Evolutionary conservation across 768 basidiomycete species (phyloP), one percentile per base, ranked within the genome.

Genomic region (Harrya chromipes): DNA sequence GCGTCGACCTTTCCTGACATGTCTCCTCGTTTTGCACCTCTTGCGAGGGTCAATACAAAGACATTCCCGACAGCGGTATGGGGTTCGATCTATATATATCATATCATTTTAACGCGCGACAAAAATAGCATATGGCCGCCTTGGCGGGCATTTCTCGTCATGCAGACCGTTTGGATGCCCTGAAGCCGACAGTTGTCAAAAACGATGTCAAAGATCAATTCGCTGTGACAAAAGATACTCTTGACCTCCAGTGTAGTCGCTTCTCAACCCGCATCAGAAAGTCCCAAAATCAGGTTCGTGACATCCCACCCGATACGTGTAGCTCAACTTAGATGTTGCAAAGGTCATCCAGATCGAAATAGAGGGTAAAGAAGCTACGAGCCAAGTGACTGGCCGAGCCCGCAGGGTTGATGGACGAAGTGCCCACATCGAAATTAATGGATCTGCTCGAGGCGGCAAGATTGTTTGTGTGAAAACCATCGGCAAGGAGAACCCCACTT

Each of bases 401-500:
- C 65, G 56, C 2, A 48, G 8, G 52, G 61, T 54, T 55, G 14
- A 53, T 35, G 79, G 81, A 4, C 77, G 78, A 7, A 56, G 55
- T 12, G 75, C 69, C 0, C 54, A 24, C 4, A 54, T 80, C 23
- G 24, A 36, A 11, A 37, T 76, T 27, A 44, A 59, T 5, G 61
- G 47, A 10, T n/a, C 57, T 1, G 19, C 71, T 17, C n/a, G 38
- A 27, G 52, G 50, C 3, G 37, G 48, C 14, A 55, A 43, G 21
- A 50, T 67, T 41, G 14, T 58, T 16, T 62, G 65, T 4, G 70
- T 87, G 35, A 74, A 63, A 9, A 77, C 83, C 4, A 66, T 77
- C 38, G 85, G 83, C 2, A 76, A 73, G 24, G 82, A 77, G 46
- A 70, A 68, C 24, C 77, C 74, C 0, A 88, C 85, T 2, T 68